These are phyloP conservation scores for Casuarina equisetifolia DNA, from an alignment of 306 rosid species.

Conservation along the genomic window DNA sequence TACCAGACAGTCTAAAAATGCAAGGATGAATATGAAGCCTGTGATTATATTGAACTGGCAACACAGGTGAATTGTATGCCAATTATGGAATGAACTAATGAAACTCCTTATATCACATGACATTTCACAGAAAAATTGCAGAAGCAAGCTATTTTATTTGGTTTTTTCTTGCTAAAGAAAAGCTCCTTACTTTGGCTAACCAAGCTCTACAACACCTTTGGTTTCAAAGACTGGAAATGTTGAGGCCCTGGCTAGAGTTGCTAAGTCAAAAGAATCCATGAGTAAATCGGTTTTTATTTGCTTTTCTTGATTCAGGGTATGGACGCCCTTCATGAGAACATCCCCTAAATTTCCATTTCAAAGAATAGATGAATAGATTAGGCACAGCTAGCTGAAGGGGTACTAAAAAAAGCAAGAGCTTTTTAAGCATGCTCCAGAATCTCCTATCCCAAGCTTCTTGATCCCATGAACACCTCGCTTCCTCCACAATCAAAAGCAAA, in stretches of 20 bases:
- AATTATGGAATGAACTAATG: not conserved
- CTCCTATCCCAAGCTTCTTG: not conserved
- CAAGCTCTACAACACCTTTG: not conserved
- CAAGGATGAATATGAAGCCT: not conserved
- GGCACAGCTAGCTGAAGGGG: not conserved
- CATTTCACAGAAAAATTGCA: not conserved
- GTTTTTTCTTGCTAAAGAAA: constrained; percentile 2
- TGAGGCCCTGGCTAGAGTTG: not conserved
- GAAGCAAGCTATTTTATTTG: not conserved
- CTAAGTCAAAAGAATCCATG: not conserved
- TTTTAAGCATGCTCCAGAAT: not conserved
- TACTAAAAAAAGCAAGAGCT: not conserved
- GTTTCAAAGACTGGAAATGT: not conserved
- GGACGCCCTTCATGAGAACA: not conserved
- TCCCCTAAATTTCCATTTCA: not conserved
- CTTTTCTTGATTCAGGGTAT: not conserved
- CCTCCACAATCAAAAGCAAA: not conserved
- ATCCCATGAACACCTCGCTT: not conserved
- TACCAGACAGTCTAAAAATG: not conserved
- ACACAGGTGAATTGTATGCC: not conserved
- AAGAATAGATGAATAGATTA: not conserved
- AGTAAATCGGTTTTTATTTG: too few relatives aligned
- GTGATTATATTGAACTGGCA: not conserved
- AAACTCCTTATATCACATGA: not conserved
- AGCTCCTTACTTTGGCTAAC: not conserved